Conservation (phyloP, 2,329 filamentous ascomycete genomes). For the Graphium sp. region DNA sequence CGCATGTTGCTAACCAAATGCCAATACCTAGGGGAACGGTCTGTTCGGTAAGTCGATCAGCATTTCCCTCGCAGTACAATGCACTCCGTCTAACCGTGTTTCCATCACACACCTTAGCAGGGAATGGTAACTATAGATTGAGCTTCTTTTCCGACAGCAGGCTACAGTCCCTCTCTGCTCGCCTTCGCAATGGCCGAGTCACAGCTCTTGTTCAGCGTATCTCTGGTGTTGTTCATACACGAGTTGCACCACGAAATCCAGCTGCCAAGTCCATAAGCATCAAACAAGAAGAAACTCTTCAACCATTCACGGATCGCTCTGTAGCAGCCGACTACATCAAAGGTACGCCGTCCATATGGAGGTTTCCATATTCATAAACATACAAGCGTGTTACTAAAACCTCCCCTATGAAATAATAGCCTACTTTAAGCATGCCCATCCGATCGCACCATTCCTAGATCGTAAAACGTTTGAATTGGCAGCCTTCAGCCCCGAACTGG, state of each 20-base stretch:
- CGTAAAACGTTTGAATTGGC: conserved; percentile 15
- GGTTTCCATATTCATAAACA: too few relatives aligned
- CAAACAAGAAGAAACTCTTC: conserved; percentile 1
- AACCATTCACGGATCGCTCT: conserved; percentile 1
- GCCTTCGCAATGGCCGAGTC: conserved; percentile 13
- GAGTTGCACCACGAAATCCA: conserved; percentile 5
- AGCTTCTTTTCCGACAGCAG: conserved; percentile 14
- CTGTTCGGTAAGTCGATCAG: conserved; percentile 9
- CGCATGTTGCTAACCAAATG: conserved; percentile 3
- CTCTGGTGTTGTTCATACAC: conserved; percentile 8
- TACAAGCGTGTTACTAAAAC: neutral
- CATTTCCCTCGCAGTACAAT: too few relatives aligned
- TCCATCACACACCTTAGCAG: conserved; percentile 6
- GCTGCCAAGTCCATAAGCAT: conserved; percentile 1
- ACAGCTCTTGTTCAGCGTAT: conserved; percentile 12
- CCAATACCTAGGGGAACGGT: conserved; percentile 10
- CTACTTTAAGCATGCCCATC: conserved; percentile 21
- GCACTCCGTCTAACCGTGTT: conserved; percentile 1
- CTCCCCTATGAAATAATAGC: conserved; percentile 7
- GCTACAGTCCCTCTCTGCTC: conserved; percentile 11
- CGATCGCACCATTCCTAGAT: conserved; percentile 21
- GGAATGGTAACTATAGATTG: conserved; percentile 10
- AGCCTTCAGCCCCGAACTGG: conserved; percentile 11
- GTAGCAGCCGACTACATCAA: conserved; percentile 5
- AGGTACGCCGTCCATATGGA: conserved; percentile 1